Evolutionary conservation across 805 yeast genomes (phyloP).

Genomic region (Nakazawaea siamensis): DNA sequence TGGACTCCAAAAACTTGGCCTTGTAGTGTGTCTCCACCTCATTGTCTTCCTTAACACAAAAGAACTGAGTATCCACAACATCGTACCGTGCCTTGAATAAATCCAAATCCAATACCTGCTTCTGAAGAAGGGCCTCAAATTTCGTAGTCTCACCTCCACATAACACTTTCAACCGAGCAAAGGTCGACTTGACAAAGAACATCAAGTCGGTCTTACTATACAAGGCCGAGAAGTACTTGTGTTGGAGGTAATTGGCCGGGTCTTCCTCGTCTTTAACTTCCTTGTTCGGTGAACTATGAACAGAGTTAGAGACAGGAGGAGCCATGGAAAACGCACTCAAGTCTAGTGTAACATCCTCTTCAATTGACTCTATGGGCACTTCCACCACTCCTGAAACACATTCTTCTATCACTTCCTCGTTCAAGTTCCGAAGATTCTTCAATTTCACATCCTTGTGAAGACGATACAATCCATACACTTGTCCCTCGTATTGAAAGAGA

Average conservation of each 20-base stretch:
- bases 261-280: not conserved
- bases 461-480: constrained; percentile 5
- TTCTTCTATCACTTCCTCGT: constrained; percentile 4
- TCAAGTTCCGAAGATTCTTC: constrained; percentile 2
- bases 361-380: not conserved
- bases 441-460: constrained; percentile 6
- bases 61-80: not conserved
- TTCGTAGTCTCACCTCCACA: not conserved
- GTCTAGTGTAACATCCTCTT: constrained; percentile 1
- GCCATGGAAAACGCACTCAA: constrained; percentile 6
- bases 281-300: not conserved
- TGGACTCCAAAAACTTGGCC: not conserved
- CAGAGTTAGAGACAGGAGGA: constrained; percentile 3
- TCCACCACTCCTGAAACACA: not conserved
- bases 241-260: constrained; percentile 3
- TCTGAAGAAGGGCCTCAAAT: not conserved
- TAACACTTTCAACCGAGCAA: constrained; percentile 7
- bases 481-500: constrained; percentile 1
- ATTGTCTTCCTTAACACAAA: not conserved
- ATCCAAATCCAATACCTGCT: constrained; percentile 3
- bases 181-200: constrained; percentile 10
- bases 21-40: constrained; percentile 1
- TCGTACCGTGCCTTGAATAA: constrained; percentile 6
- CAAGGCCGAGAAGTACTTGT: constrained; percentile 6
- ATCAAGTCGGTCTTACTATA: constrained; percentile 10